phyloP scores from a whole-genome alignment of 2,329 filamentous ascomycete genomes.

The Colletotrichum endophyticum region DNA sequence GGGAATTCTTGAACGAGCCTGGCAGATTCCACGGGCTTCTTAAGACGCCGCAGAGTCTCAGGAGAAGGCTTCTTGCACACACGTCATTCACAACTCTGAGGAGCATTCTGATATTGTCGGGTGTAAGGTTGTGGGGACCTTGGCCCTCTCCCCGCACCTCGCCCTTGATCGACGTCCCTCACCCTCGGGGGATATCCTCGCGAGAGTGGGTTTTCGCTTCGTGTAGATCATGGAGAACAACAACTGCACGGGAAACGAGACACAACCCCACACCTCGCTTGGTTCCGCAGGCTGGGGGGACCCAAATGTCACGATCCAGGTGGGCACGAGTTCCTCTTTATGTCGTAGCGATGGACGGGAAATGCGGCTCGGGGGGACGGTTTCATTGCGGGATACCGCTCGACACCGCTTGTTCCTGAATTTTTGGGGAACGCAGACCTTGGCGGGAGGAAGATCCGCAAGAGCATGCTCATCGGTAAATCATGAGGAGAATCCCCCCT shows the following conservation, averaged over 20 bases:
- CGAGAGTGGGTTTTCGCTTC: background rate
- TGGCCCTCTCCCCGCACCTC: background rate
- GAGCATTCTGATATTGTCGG: background rate
- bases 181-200: background rate
- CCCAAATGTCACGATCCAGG: background rate
- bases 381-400: background rate
- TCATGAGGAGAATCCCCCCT: background rate
- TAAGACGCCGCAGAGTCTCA: background rate
- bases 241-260: background rate
- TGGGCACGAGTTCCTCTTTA: accelerated
- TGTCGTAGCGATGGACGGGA: background rate
- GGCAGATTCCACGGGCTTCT: background rate
- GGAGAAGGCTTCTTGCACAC: background rate
- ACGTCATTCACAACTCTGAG: background rate
- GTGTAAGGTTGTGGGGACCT: background rate
- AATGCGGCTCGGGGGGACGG: background rate
- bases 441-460: background rate
- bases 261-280: background rate
- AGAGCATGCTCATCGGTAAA: background rate
- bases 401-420: background rate
- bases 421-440: background rate
- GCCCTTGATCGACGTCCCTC: background rate
- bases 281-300: background rate
- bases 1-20: no score
- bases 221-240: background rate